Evolutionary conservation across 805 yeast genomes (phyloP).

Genomic region (Lipomyces sp.): DNA sequence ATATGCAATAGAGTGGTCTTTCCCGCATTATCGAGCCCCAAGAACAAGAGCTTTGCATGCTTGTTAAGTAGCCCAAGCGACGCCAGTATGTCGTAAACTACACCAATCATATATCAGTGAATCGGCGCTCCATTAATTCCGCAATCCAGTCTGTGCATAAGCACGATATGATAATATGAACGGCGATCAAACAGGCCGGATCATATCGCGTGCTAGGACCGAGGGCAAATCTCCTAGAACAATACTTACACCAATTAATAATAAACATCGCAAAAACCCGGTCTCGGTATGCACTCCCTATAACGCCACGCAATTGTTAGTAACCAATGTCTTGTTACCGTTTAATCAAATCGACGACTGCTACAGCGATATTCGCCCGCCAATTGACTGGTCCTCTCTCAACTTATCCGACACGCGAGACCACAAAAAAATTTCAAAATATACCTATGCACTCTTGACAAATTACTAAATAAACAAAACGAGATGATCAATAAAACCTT

Average conservation of each 20-base stretch:
- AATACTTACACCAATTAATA: constrained; percentile 39
- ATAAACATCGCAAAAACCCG: constrained; percentile 36
- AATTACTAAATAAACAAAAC: not conserved
- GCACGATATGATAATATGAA: not conserved
- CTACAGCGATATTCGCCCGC: not conserved
- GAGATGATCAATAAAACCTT: not conserved
- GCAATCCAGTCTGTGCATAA: not conserved
- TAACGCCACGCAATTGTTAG: not conserved
- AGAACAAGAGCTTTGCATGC: constrained; percentile 92
- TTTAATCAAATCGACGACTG: not conserved
- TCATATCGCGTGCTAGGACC: not conserved
- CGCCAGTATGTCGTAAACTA: constrained; percentile 76
- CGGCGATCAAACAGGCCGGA: not conserved
- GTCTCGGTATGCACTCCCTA: not conserved
- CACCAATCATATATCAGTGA: not conserved
- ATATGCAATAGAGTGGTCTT: constrained; percentile 87
- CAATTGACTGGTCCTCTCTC: not conserved
- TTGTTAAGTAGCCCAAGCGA: constrained; percentile 87
- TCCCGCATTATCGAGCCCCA: constrained; percentile 98
- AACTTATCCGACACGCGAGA: not conserved
- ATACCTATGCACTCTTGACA: not conserved
- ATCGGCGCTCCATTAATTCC: not conserved
- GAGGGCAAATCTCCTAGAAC: not conserved
- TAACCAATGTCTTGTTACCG: not conserved
- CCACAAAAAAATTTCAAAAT: not conserved